These are phyloP conservation scores for Salinomyces thailandicus DNA, from an alignment of 2,329 filamentous ascomycete species.

Conservation along the genomic window DNA sequence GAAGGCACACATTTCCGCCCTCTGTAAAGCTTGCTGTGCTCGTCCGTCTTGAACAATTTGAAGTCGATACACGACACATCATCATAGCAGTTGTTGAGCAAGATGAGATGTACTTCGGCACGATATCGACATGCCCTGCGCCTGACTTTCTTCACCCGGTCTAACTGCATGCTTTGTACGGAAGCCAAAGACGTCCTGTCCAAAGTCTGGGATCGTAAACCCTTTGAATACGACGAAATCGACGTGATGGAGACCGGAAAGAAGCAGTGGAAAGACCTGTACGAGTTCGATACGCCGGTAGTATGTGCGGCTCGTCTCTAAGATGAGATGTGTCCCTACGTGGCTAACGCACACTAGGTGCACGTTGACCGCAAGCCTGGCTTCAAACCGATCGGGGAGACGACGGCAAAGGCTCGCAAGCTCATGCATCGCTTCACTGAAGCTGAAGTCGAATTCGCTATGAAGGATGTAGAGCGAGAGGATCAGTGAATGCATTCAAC, in stretches of 20 bases:
- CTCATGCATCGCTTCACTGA: conserved; percentile 68
- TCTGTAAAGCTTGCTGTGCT: too few species aligned
- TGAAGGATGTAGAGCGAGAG: conserved; percentile 46
- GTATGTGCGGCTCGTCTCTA: conserved; percentile 34
- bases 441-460: conserved; percentile 55
- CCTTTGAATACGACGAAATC: conserved; percentile 59
- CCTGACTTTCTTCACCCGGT: conserved; percentile 63
- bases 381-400: conserved; percentile 21
- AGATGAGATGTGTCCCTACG: neutral
- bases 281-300: conserved; percentile 74
- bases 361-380: conserved; percentile 52
- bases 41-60: too few species aligned
- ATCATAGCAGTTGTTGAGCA: too few species aligned
- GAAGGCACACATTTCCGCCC: too few species aligned
- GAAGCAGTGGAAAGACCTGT: conserved; percentile 58
- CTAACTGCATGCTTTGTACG: conserved; percentile 60
- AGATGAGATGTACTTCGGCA: too few species aligned
- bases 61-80: too few species aligned
- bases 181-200: conserved; percentile 59
- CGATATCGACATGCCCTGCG: conserved; percentile 16
- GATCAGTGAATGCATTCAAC: conserved; percentile 8
- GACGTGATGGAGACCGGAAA: conserved; percentile 56
- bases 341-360: conserved; percentile 30
- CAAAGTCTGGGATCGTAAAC: conserved; percentile 54
- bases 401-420: conserved; percentile 52